Base-by-base conservation (phyloP, 495 filamentous ascomycete species). In the Hyaloscypha bicolor region DNA sequence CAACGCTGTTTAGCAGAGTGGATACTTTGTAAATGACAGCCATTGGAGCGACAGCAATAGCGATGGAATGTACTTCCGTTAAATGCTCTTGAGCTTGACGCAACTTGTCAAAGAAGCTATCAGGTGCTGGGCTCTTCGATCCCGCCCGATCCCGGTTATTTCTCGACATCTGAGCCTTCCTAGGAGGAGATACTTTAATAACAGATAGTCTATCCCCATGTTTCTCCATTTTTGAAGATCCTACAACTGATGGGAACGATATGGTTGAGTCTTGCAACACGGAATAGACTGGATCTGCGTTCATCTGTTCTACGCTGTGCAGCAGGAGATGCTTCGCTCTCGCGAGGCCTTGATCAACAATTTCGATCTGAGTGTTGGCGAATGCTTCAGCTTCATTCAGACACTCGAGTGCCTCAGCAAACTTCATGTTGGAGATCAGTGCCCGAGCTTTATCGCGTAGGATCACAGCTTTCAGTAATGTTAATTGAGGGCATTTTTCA, bases 221-320 rank as follows among this genome's bases (percentile, higher is more conserved):
- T 32, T 66, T 67, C 42, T 71, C 69, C 3, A 22, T 2, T 58
- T 69, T 74, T 6, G 39, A 30, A 8, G 55, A n/a, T 5, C 60
- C 76, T 22, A 72, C 74, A 37, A 93, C 79, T 4, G 91, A 87
- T 9, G 93, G 93, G 66, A 93, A 85, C 0, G 91, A 93, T 37
- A 95, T 90, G 5, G 93, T 96, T 6, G 95, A 98, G 67, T 99
- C 95, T 9, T 93, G 90, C 30, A 99, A 82, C 21, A 94, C 88
- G 48, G 91, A 95, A 75, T 93, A 96, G 1, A 94, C 89, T 11
- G 93, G 89, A 78, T 98, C 93, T 4, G 84, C 80, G 16, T 86
- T 82, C 78, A 99, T 88, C 59, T 88, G 82, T 22, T 88, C 86
- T 69, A 90, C 76, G 62, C 85, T 89, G 76, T 87, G 81, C 6